Percentiles rank a stretch among this genome's conserved stretches.
Evolutionary conservation across 1,139 yeast species (phyloP).

Genomic region (Eremothecium gossypii): DNA sequence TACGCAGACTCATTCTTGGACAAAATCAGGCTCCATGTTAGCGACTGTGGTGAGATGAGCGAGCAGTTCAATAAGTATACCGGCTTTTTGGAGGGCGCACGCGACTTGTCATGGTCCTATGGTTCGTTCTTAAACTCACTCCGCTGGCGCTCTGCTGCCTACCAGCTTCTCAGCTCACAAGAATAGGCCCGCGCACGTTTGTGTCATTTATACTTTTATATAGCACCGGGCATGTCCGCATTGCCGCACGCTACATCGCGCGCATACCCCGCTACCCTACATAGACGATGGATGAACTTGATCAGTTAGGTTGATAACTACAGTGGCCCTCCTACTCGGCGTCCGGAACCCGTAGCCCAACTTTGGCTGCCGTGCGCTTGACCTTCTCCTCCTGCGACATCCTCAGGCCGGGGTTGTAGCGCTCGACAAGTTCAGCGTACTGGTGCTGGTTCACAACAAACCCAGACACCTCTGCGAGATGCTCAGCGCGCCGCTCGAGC

Average conservation of each 20-base stretch:
- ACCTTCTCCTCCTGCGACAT: constrained; percentile 74
- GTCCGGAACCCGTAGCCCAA: constrained; percentile 63
- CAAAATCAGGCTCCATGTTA: constrained; percentile 64
- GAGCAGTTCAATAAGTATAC: constrained; percentile 78
- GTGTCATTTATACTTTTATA: too few species aligned
- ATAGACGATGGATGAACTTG: too few species aligned
- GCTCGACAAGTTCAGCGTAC: constrained; percentile 68
- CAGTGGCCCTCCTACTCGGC: background rate
- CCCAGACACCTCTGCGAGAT: constrained; percentile 32
- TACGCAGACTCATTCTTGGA: constrained; percentile 74
- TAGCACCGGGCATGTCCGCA: too few species aligned
- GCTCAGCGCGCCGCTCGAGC: constrained; percentile 16
- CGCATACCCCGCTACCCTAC: too few species aligned
- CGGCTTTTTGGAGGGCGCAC: constrained; percentile 87
- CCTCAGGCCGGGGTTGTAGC: constrained; percentile 78
- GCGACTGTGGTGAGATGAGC: constrained; percentile 65
- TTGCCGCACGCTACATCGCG: too few species aligned
- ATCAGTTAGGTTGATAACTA: too few species aligned
- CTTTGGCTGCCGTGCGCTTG: constrained; percentile 70
- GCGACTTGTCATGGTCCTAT: constrained; percentile 84
- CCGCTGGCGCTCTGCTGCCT: constrained; percentile 41
- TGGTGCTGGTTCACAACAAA: constrained; percentile 66
- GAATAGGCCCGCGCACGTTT: too few species aligned
- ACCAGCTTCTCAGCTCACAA: too few species aligned
- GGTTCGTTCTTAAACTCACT: constrained; percentile 67